phyloP scores from a whole-genome alignment of 2,329 filamentous ascomycete species.

The Conoideocrella luteorostrata region DNA sequence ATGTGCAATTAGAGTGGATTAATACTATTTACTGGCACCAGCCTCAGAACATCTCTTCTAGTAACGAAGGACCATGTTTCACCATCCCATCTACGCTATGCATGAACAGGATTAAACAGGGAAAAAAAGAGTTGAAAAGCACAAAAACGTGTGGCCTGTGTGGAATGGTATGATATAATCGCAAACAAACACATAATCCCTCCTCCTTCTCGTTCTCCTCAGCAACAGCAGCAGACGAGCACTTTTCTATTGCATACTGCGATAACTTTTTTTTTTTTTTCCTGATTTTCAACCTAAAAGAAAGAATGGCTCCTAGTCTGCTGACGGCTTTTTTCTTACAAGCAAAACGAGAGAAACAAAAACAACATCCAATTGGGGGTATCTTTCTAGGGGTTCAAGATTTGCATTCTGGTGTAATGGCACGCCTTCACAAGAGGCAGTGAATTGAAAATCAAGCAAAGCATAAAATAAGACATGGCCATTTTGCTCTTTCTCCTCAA shows the following conservation, averaged over 20 bases:
- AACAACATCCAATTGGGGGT: constrained; percentile 28
- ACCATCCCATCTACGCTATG: constrained; percentile 13
- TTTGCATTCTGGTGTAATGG: constrained; percentile 23
- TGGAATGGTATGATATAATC: constrained; percentile 2
- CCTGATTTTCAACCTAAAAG: constrained; percentile 3
- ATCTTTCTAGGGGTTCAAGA: constrained; percentile 29
- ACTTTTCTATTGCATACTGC: no score
- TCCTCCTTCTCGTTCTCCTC: no score
- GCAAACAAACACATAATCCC: no score
- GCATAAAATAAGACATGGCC: constrained; percentile 4
- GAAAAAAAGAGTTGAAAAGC: constrained; percentile 10
- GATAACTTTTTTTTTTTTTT: no score
- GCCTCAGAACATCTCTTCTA: constrained; percentile 2
- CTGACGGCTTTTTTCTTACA: no score
- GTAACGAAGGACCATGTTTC: constrained; percentile 1
- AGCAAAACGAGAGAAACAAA: constrained; percentile 7
- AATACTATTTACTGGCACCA: constrained; percentile 15
- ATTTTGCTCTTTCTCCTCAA: not conserved
- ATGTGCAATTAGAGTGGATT: constrained; percentile 9
- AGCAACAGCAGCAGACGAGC: no score
- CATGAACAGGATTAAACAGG: constrained; percentile 3
- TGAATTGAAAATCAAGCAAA: not conserved
- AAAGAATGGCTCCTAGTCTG: no score
- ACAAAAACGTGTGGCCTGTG: constrained; percentile 4
- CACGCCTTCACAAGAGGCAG: not conserved